Evolutionary conservation across 2,329 filamentous ascomycete genomes (phyloP).

Genomic region (Epichloe glyceriae): DNA sequence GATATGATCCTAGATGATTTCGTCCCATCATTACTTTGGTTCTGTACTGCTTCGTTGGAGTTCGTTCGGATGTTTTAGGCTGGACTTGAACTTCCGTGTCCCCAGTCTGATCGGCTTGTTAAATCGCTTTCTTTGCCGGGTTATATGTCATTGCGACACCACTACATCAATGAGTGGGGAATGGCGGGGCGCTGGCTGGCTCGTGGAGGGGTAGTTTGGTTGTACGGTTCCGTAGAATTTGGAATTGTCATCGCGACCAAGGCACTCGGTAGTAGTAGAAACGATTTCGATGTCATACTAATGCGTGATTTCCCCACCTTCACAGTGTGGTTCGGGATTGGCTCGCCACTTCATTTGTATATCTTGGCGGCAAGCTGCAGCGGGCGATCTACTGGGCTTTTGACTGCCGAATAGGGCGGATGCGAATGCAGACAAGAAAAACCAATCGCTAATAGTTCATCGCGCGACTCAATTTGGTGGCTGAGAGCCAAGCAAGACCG

Average conservation of each 20-base stretch:
- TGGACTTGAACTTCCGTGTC: neutral
- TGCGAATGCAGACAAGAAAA: neutral
- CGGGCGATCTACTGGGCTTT: neutral
- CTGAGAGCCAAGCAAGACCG: constrained; percentile 5
- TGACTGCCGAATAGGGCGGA: neutral
- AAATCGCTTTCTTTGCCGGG: neutral
- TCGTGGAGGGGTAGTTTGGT: neutral
- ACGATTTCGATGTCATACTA: neutral
- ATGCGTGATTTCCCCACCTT: neutral
- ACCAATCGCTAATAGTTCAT: neutral
- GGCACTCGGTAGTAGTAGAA: neutral
- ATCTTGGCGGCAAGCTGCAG: neutral
- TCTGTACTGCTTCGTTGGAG: neutral
- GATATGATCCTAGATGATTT: no score
- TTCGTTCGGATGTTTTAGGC: neutral
- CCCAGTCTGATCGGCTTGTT: neutral
- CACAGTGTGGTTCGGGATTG: neutral
- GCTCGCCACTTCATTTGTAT: neutral
- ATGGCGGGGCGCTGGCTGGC: neutral
- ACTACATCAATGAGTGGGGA: neutral
- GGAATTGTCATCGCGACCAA: neutral
- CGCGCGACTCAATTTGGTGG: neutral
- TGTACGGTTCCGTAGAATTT: neutral
- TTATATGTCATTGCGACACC: neutral
- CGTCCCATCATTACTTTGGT: neutral